Conservation (phyloP, 2,329 filamentous ascomycete species). For the Verticillium zaregamsianum region DNA sequence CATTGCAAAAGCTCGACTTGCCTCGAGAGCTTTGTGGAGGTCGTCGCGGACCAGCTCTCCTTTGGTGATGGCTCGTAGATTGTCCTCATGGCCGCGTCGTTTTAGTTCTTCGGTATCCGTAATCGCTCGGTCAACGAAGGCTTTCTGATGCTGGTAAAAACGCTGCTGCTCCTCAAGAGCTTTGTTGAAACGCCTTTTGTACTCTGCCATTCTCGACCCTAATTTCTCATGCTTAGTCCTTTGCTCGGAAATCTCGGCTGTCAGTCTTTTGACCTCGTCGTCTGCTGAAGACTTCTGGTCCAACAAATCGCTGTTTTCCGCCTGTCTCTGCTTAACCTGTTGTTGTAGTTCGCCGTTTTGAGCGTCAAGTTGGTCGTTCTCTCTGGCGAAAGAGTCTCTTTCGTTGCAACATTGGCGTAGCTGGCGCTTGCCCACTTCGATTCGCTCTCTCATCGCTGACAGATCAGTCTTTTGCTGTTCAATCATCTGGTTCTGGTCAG, state of each 20-base stretch:
- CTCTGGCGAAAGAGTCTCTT: not conserved
- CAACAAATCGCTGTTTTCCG: not conserved
- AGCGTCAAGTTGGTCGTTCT: conserved; percentile 15
- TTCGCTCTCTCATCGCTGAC: conserved; percentile 1
- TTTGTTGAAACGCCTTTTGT: conserved; percentile 37
- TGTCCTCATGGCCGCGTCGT: conserved; percentile 17
- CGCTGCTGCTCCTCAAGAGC: conserved; percentile 42
- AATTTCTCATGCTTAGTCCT: conserved; percentile 22
- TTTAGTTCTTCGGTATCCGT: conserved; percentile 27
- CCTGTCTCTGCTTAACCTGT: conserved; percentile 12
- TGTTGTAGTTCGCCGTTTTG: conserved; percentile 20
- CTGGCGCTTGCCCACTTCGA: not conserved
- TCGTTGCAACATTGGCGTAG: not conserved
- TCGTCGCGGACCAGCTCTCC: conserved; percentile 9
- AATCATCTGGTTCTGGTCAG: not conserved
- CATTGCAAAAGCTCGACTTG: not conserved
- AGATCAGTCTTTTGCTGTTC: not conserved
- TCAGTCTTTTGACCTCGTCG: conserved; percentile 19
- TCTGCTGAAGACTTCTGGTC: conserved; percentile 6
- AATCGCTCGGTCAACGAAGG: conserved; percentile 27
- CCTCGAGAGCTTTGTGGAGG: not conserved
- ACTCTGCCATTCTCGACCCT: conserved; percentile 29
- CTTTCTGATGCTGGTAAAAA: conserved; percentile 30
- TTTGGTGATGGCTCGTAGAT: conserved; percentile 12
- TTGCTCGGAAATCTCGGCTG: conserved; percentile 21